Base-by-base conservation (phyloP, 768 basidiomycete genomes). In the Gautieria morchelliformis region DNA sequence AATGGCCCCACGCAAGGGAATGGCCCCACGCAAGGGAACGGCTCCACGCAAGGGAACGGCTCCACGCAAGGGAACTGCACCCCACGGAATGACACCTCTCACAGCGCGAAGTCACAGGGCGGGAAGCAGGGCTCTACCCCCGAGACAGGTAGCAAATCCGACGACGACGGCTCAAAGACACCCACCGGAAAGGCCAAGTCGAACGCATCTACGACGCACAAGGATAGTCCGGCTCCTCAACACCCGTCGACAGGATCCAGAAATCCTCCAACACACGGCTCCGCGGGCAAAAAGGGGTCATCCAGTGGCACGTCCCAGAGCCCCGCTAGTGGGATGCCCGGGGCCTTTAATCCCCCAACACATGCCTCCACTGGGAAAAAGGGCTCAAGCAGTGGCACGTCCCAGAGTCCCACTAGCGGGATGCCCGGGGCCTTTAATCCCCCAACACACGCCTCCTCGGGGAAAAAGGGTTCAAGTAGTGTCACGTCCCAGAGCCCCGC, bases 1-100 rank as follows among this genome's bases (percentile, higher is more conserved):
- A 12, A 12, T 41, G 71, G 3, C 59, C 81, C 44, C 71, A 76
- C 46, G 74, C 73, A 15, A 59, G 54, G 22, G 27, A 35, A 19
- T 27, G 7, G 15, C 30, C 8, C 11, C 17, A 27, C 19, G 6
- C 11, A 11, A 12, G 39, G 17, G 20, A 41, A n/a, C 12, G 2
- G 24, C 14, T 22, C n/a, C 69, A n/a, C n/a, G n/a, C n/a, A n/a
- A n/a, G n/a, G n/a, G n/a, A n/a, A n/a, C n/a, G n/a, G n/a, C n/a
- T n/a, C n/a, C n/a, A n/a, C n/a, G n/a, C 68, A n/a, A 66, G 74
- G 22, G 73, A 12, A 12, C 9, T 71, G 3, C 59, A 51, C 10
- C 59, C 71, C 5, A 49, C 65, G 69, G 1, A 65, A 67, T 1
- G 72, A 8, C 4, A 41, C 40, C 2, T n/a, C 4, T 8, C 40